Conservation (phyloP, 129 eudicot species). For the Helianthus annuus region DNA sequence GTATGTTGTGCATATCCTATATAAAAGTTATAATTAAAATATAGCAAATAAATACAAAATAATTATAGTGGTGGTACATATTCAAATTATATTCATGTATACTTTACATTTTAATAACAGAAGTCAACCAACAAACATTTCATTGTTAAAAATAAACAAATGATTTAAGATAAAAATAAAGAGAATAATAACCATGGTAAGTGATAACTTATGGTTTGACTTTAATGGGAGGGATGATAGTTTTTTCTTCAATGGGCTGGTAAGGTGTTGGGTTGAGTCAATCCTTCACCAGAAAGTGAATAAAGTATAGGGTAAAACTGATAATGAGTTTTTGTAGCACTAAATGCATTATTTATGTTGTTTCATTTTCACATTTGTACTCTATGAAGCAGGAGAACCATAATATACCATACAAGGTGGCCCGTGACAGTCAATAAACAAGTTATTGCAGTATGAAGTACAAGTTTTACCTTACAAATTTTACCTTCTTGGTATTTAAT, state of each 20-base stretch:
- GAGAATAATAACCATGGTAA: not conserved
- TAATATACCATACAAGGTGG: conserved; percentile 22
- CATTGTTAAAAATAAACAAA: not conserved
- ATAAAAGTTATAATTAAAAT: not conserved
- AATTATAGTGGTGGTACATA: not conserved
- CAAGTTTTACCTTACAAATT: not conserved
- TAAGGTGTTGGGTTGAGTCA: conserved; percentile 26
- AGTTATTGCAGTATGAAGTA: conserved; percentile 12
- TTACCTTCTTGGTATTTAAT: not conserved
- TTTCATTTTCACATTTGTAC: conserved; percentile 29
- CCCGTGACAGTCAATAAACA: conserved; percentile 17
- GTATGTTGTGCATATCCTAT: not conserved
- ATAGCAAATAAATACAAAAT: not conserved
- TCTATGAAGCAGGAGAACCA: conserved; percentile 21
- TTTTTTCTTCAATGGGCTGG: conserved; percentile 21
- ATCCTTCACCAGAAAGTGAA: conserved; percentile 18
- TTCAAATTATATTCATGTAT: not conserved
- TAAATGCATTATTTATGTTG: conserved; percentile 26
- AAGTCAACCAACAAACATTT: not conserved
- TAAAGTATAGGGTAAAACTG: conserved; percentile 21
- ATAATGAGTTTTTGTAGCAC: conserved; percentile 31
- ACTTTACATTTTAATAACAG: not conserved
- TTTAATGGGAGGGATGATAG: conserved; percentile 26
- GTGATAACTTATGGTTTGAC: conserved; percentile 24
- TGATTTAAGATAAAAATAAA: not conserved